A percentile compares a stretch with the other conserved stretches of the same genome.
These are phyloP conservation scores for Cercis canadensis DNA, from an alignment of 306 rosid genomes.

Conservation along the genomic window DNA sequence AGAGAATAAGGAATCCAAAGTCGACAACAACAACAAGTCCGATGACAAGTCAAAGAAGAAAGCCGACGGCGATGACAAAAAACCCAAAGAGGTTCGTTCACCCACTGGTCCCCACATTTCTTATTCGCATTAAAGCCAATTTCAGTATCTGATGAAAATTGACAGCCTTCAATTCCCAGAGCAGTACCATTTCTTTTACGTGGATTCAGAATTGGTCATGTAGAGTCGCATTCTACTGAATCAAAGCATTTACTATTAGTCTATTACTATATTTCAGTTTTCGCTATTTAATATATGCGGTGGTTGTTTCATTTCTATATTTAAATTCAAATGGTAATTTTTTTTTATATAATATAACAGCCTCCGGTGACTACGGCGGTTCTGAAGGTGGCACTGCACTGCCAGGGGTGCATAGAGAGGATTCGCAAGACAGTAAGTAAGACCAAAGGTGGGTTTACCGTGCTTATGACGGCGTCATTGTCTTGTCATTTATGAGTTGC, in stretches of 20 bases:
- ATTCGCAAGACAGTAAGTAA: conserved; percentile 46
- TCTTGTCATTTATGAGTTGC: background rate
- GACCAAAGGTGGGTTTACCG: conserved; percentile 53
- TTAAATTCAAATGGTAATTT: background rate
- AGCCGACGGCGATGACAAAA: conserved; percentile 24
- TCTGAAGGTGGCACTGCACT: conserved; percentile 65
- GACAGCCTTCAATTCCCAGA: background rate
- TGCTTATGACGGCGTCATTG: too few species aligned
- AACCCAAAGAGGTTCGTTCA: conserved; percentile 58
- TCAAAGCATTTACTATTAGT: background rate
- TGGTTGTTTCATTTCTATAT: background rate
- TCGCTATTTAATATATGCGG: background rate
- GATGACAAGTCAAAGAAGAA: conserved; percentile 40
- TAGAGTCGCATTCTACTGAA: background rate
- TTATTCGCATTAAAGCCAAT: background rate
- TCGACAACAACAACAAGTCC: conserved; percentile 41
- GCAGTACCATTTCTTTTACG: background rate
- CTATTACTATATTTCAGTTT: background rate
- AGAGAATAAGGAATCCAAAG: conserved; percentile 46
- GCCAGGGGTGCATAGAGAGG: conserved; percentile 70
- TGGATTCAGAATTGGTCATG: background rate
- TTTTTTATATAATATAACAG: conserved; percentile 34
- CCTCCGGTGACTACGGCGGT: conserved; percentile 65
- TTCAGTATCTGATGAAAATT: background rate
- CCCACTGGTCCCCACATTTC: background rate